These are phyloP conservation scores for Pythium periplocum DNA, from an alignment of 352 stramenopile genomes.

Conservation along the genomic window DNA sequence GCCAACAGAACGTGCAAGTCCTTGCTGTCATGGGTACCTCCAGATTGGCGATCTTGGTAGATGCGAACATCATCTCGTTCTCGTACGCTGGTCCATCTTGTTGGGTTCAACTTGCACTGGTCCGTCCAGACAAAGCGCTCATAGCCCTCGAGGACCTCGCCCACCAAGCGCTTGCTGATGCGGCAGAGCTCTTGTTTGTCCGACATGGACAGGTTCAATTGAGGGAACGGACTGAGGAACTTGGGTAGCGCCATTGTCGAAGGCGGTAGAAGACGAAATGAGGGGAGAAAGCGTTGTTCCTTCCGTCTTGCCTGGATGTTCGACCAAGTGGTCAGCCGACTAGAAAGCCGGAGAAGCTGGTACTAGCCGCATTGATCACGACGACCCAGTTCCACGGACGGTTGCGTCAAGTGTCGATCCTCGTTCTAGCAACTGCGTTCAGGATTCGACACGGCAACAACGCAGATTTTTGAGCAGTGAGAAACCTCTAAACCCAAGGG, in stretches of 20 bases:
- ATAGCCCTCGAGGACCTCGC: slow-evolving; percentile 45
- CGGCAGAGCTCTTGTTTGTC: slow-evolving; percentile 50
- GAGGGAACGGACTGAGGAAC: slow-evolving; percentile 43
- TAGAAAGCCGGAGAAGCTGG: too few relatives aligned
- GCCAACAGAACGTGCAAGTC: slow-evolving; percentile 16
- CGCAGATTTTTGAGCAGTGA: too few relatives aligned
- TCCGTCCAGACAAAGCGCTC: slow-evolving; percentile 38
- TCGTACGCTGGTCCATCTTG: slow-evolving; percentile 41
- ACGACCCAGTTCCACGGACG: too few relatives aligned
- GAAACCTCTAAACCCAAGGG: too few relatives aligned
- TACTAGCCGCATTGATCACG: too few relatives aligned
- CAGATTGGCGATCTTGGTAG: slow-evolving; percentile 41
- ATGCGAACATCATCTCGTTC: slow-evolving; percentile 41
- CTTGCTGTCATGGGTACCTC: slow-evolving; percentile 15
- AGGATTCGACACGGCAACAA: too few relatives aligned
- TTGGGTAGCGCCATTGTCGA: slow-evolving; percentile 10
- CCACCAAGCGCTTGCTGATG: slow-evolving; percentile 41
- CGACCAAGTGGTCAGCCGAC: too few relatives aligned
- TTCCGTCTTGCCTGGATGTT: too few relatives aligned
- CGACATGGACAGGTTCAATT: slow-evolving; percentile 37
- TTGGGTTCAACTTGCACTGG: slow-evolving; percentile 25
- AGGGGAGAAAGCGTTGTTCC: too few relatives aligned
- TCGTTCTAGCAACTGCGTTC: too few relatives aligned
- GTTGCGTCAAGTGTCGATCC: too few relatives aligned
- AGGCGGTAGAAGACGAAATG: too few relatives aligned